Evolutionary conservation across 106 monocot genomes (phyloP), one percentile per base, ranked within the genome.

Genomic region (Cymbidium sinense): DNA sequence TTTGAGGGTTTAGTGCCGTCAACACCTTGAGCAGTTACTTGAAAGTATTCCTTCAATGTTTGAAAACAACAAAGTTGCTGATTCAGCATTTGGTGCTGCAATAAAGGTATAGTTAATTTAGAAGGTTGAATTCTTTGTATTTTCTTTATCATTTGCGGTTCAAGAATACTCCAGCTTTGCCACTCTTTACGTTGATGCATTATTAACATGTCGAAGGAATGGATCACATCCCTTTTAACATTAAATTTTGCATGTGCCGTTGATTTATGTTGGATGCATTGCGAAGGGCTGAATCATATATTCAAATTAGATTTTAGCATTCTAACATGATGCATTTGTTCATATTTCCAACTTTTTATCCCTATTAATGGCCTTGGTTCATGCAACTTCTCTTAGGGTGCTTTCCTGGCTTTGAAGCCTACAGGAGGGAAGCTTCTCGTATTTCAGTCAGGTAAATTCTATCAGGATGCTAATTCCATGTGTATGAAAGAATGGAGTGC

Each of bases 71-170:
- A 92, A 74, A 87, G 86, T 90, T 83, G 75, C 94, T 30, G 98
- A 99, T 19, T 99, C 98, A 87, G 98, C 98, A 58, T 94, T 94
- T 87, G 91, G 98, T 76, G 98, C 94, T 64, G 98, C 98, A 43
- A 83, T 90, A 64, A 92, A 94, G 92, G 98, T 99, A 62, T 71
- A 37, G 6, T 20, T 71, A 11, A 12, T 37, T n/a, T 35, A 37
- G 17, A 37, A 35, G 34, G 20, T 39, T 37, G 20, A 15, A 31
- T 71, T 71, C 17, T 71, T 71, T 71, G 21, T 19, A 20, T 71
- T 36, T 47, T 47, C 47, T 21, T 37, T 20, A 21, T 37, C 21
- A 19, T 27, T 62, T 23, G 12, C 25, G 61, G 61, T 62, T 62
- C n/a, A 62, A 62, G 13, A 12, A 30, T 33, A 11, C 1, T 13